Base-by-base conservation (phyloP, 2,329 filamentous ascomycete genomes). In the Fusarium nanum region DNA sequence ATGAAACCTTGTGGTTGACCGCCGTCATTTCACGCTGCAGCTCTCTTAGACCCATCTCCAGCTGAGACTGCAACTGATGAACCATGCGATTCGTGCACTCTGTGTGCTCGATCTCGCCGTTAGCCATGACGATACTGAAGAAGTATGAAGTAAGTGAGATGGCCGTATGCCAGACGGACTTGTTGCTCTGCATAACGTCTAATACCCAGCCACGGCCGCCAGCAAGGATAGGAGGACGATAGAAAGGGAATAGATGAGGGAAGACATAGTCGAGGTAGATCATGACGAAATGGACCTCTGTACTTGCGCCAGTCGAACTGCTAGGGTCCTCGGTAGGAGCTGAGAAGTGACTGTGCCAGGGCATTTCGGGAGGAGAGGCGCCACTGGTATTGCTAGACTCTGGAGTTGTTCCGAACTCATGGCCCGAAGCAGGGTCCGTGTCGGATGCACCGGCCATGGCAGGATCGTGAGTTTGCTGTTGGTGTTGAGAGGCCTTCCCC, bases 161-260 rank as follows among this genome's bases (percentile, higher is more conserved):
- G 48, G 84, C 83, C 4, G 86, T 85, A 75, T 89, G 86, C 76
- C 86, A 88, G 22, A 89, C 81, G 2, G 86, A 82, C 65, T 85
- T 86, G 76, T 88, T 89, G 63, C 82, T 84, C 58, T 86, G 82
- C 12, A 90, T 80, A 44, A 88, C 79, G 30, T 86, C 83, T 37
- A 91, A 78, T 28, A 91, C 80, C 89, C 88, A 91, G 27, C 85
- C 84, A 50, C 86, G 83, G 16, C 88, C 88, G n/a, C 87, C 85
- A 59, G 86, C 81, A 6, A 87, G 80, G 8, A 88, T 74, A 4
- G 82, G 81, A 1, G 89, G 88, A 5, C 83, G 83, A 76, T 90
- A 91, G 74, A 89, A 87, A 4, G 89, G 89, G 73, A 88, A 90
- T 2, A 90, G 78, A 68, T 89, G 87, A 3, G 89, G 88, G 65